Percentiles rank a stretch among this genome's conserved stretches.
These are phyloP conservation scores for Adansonia rubrostipa DNA, from an alignment of 441 rosid species.

Conservation along the genomic window DNA sequence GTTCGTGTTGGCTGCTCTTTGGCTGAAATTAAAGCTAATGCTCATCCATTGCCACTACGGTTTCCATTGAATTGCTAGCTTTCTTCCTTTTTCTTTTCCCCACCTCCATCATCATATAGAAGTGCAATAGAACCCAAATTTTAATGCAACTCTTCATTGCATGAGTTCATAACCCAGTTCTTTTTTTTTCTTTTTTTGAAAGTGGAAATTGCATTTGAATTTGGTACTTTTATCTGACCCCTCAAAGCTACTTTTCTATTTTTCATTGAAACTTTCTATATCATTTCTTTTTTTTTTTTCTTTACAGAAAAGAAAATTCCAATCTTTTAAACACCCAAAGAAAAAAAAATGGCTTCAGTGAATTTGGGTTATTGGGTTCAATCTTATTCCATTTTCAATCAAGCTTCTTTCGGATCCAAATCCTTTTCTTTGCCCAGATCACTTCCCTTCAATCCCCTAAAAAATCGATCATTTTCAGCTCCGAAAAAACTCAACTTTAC, in stretches of 20 bases:
- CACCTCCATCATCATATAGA: too few relatives aligned
- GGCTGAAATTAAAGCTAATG: background rate
- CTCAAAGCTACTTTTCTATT: background rate
- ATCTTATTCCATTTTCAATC: slow-evolving; percentile 37
- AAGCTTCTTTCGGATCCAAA: slow-evolving; percentile 46
- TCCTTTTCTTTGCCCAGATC: slow-evolving; percentile 31
- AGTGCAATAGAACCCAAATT: background rate
- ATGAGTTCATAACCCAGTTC: background rate
- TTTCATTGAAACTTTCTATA: background rate
- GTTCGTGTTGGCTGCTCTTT: background rate
- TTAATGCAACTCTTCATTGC: background rate
- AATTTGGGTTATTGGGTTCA: slow-evolving; percentile 53
- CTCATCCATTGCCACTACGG: background rate
- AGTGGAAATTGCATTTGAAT: background rate
- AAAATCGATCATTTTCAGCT: background rate
- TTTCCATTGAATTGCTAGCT: background rate
- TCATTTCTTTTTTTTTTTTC: background rate
- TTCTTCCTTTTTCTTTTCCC: background rate
- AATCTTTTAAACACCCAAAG: background rate
- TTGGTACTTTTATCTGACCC: background rate
- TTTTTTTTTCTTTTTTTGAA: background rate
- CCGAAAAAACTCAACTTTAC: slow-evolving; percentile 10
- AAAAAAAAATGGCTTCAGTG: slow-evolving; percentile 52
- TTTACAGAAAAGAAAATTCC: background rate
- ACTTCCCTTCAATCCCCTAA: slow-evolving; percentile 23